These are phyloP conservation scores for Aaosphaeria arxii DNA, from an alignment of 2,329 filamentous ascomycete species.

Conservation along the genomic window DNA sequence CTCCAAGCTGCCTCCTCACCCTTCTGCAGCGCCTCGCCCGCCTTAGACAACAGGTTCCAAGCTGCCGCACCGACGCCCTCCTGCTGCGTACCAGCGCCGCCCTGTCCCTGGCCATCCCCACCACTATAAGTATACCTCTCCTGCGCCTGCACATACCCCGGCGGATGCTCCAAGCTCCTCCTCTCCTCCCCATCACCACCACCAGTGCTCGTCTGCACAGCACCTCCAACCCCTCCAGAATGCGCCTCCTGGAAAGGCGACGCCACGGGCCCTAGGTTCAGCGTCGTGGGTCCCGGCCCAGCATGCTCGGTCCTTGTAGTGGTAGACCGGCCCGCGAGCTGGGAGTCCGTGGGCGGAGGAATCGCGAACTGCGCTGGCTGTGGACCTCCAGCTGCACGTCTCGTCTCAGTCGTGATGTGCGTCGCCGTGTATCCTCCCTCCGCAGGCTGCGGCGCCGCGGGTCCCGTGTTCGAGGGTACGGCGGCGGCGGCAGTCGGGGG, in stretches of 20 bases:
- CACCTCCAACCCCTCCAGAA: constrained; percentile 15
- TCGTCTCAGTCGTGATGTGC: constrained; percentile 29
- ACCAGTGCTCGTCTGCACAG: constrained; percentile 7
- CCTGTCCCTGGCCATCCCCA: constrained; percentile 27
- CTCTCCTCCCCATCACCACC: constrained; percentile 4
- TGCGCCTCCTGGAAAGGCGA: constrained; percentile 24
- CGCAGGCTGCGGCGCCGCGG: constrained; percentile 38
- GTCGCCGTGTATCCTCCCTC: constrained; percentile 30
- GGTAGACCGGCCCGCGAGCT: constrained; percentile 40
- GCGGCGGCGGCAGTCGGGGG: constrained; percentile 8
- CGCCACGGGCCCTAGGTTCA: constrained; percentile 35
- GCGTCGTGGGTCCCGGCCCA: constrained; percentile 34
- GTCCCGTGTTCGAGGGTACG: constrained; percentile 10
- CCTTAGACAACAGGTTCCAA: constrained; percentile 35
- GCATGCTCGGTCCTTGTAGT: constrained; percentile 14
- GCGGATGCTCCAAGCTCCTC: constrained; percentile 41
- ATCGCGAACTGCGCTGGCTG: constrained; percentile 37
- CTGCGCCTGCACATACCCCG: constrained; percentile 48
- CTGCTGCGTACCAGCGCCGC: constrained; percentile 10
- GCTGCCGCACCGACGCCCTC: constrained; percentile 27
- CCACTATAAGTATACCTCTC: constrained; percentile 25
- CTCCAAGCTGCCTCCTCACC: constrained; percentile 36
- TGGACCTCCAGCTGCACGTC: constrained; percentile 6
- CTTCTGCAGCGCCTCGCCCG: constrained; percentile 33
- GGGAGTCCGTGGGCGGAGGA: constrained; percentile 36